Evolutionary conservation across 2,329 filamentous ascomycete species (phyloP).

Genomic region (Annulohypoxylon truncatum): DNA sequence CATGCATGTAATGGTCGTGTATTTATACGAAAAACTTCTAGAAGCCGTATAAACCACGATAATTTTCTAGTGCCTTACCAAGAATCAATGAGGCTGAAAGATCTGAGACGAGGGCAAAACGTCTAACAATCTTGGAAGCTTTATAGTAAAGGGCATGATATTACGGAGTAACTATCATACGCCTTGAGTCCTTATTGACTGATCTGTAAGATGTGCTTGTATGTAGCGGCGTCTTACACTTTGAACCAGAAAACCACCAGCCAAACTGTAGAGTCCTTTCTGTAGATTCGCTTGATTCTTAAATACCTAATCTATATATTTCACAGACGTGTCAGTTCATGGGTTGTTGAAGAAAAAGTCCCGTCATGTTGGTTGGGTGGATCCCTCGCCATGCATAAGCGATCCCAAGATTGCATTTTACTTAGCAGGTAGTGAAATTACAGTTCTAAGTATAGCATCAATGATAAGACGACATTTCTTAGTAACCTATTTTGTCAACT

Average conservation of each 20-base stretch:
- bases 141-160: too few species aligned
- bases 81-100: conserved; percentile 17
- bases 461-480: neutral
- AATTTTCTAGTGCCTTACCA: neutral
- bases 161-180: too few species aligned
- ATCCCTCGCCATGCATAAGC: neutral
- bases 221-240: too few species aligned
- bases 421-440: neutral
- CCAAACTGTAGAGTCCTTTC: too few species aligned
- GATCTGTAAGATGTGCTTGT: too few species aligned
- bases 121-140: neutral
- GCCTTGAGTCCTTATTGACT: too few species aligned
- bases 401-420: neutral
- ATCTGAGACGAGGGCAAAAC: neutral
- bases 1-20: neutral
- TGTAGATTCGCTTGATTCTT: too few species aligned
- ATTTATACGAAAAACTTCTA: neutral
- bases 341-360: too few species aligned
- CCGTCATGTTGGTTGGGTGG: neutral
- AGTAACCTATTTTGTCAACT: too few species aligned
- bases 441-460: neutral
- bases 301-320: too few species aligned
- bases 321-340: too few species aligned
- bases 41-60: neutral
- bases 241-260: too few species aligned